Base-by-base conservation (phyloP, 2,329 filamentous ascomycete species). In the Cladophialophora immunda region DNA sequence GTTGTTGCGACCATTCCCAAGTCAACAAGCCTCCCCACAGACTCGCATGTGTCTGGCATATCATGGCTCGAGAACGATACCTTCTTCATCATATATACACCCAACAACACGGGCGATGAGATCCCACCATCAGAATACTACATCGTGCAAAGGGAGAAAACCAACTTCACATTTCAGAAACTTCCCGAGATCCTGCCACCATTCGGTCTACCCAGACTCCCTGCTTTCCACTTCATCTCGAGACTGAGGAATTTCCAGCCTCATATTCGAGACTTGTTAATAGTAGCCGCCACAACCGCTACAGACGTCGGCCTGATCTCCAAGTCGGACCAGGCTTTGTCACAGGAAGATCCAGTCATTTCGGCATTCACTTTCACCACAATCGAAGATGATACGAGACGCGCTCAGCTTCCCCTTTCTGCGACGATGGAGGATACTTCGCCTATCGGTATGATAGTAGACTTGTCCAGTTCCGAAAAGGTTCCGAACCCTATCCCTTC, bases 41-140 rank as follows among this genome's bases (percentile, higher is more conserved):
- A 83, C 72, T 88, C 87, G 75, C 89, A 92, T 78, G 92, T 96
- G 2, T 92, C 93, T 3, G 90, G 91, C 17, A 84, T 99, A 47
- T 85, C 86, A 41, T 99, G 96, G 95, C 85, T 98, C 22, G 92
- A 95, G 75, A 97, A 95, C 72, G 82, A 96, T 73, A 81, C 94
- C 1, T 96, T 97, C 76, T 83, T 98, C 53, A 85, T 90, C 63
- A 87, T 95, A 25, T 90, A 97, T 78, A 92, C 91, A 0, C 85
- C 87, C n/a, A 80, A 78, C 62, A 82, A 84, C 61, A 80, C 80
- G 27, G 74, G 74, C 29, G 45, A 67, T n/a, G 70, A 66, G 15
- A 82, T 84, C 8, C 86, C 89, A 5, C 79, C 86, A 29, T 93
- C 92, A 0, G 84, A 86, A n/a, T 97, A 93, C 75, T 90, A 96